A percentile compares a stretch with the other conserved stretches of the same genome.
phyloP scores from a whole-genome alignment of 2,329 filamentous ascomycete species.

The Endoconidiophora laricicola region DNA sequence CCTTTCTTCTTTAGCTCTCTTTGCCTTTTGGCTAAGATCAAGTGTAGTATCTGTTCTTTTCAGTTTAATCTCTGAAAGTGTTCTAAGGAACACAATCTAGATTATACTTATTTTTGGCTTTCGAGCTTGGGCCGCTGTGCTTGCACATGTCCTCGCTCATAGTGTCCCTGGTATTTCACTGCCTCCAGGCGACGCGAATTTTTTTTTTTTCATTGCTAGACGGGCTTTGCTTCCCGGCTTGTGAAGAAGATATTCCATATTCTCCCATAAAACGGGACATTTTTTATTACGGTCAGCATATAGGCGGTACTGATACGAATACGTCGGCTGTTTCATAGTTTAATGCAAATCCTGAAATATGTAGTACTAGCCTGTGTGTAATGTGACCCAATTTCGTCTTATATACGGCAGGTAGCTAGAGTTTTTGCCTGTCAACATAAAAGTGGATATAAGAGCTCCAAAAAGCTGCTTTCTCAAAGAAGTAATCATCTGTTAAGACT shows the following conservation, averaged over 20 bases:
- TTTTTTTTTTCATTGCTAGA: conserved; percentile 12
- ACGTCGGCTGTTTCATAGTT: not conserved
- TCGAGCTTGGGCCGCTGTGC: conserved; percentile 12
- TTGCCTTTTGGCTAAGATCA: conserved; percentile 61
- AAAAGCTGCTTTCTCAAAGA: too few relatives aligned
- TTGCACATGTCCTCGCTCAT: conserved; percentile 13
- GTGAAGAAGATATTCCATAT: conserved; percentile 3
- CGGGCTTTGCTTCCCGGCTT: conserved; percentile 6
- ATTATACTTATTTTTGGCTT: conserved; percentile 59
- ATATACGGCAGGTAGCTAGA: too few relatives aligned
- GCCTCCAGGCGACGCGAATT: conserved; percentile 14
- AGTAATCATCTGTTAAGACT: too few relatives aligned
- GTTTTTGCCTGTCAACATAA: too few relatives aligned
- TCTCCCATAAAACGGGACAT: too few relatives aligned
- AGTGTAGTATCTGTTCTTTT: conserved; percentile 97
- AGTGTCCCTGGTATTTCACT: conserved; percentile 15
- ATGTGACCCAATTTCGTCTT: not conserved
- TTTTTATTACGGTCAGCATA: too few relatives aligned
- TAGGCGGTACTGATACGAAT: not conserved
- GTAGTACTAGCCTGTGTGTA: not conserved
- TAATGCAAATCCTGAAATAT: not conserved
- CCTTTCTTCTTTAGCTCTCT: conserved; percentile 14
- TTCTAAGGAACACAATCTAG: conserved; percentile 54
- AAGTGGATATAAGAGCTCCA: too few relatives aligned
- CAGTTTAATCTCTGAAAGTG: conserved; percentile 91